Evolutionary conservation across 2,329 filamentous ascomycete genomes (phyloP), one percentile per base, ranked within the genome.

Genomic region (Alternaria sp.): DNA sequence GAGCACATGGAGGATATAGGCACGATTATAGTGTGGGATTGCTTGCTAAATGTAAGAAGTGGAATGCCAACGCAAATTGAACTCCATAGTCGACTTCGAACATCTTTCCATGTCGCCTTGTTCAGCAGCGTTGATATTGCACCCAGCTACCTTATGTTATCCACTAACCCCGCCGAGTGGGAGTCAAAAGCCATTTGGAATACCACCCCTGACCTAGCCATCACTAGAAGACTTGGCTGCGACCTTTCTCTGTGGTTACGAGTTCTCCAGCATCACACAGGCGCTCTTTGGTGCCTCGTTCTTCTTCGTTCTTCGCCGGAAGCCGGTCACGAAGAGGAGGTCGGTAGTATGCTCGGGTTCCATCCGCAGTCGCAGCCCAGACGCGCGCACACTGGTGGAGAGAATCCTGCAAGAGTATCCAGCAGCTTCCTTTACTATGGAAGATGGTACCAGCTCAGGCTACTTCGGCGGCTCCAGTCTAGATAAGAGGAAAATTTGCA

Each of bases 401-500:
- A 54, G 59, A 61, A 61, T 65, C 12, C 30, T 65, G 4, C 11
- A 66, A 36, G 42, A 66, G 36, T 66, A 66, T 49, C 52, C 22
- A 32, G 34, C 20, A 42, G 57, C 54, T 7, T 61, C 28, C 14
- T 66, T 64, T 18, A 54, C 44, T 58, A 61, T 12, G 12, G 47
- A 63, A 18, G 41, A 65, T 41, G 30, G 51, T 38, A 53, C 57
- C 34, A 54, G 41, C 7, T n/a, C 63, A 28, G 48, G 51, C 46
- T 32, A 48, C 11, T 16, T 65, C 3, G 20, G 20, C 8, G 39
- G 75, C 73, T 42, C 74, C 74, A 38, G 73, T 76, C 59, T 77
- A 75, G 49, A 55, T 76, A 76, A 8, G 72, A 67, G 18, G 74
- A 69, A 7, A 73, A 73, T 7, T 64, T 49, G 71, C 64, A 24